Percentiles rank a stretch among this genome's conserved stretches.
Evolutionary conservation across 2,329 filamentous ascomycete genomes (phyloP).

Genomic region (Verticillium nonalfalfae): DNA sequence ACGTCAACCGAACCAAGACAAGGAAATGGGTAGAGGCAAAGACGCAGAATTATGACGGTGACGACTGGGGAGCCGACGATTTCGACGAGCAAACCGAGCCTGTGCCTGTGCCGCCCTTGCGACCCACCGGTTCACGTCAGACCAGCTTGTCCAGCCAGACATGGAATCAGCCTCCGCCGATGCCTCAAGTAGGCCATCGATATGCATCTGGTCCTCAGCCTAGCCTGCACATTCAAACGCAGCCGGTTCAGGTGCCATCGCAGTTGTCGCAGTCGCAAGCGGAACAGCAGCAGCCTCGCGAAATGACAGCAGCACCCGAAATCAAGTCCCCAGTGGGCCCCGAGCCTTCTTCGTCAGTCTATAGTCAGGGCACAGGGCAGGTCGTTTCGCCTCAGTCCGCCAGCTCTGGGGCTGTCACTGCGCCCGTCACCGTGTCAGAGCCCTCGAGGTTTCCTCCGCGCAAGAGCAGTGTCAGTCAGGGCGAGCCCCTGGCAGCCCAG

Average conservation of each 20-base stretch:
- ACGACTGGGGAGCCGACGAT: slow-evolving; percentile 80
- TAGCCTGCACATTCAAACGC: slow-evolving; percentile 22
- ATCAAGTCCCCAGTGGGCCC: neutral
- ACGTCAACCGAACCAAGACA: slow-evolving; percentile 84
- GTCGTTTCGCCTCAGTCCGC: slow-evolving; percentile 12
- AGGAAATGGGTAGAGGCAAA: slow-evolving; percentile 94
- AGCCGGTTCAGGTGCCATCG: slow-evolving; percentile 6
- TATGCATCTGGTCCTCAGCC: slow-evolving; percentile 18
- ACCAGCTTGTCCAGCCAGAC: slow-evolving; percentile 26
- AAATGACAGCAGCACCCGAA: neutral
- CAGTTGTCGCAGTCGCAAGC: neutral
- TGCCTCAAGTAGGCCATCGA: neutral
- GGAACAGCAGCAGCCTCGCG: neutral
- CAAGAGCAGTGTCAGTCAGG: slow-evolving; percentile 54
- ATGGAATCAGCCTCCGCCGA: slow-evolving; percentile 11
- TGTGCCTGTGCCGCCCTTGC: slow-evolving; percentile 24
- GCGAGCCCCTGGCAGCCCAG: slow-evolving; percentile 23
- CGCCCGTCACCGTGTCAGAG: slow-evolving; percentile 17
- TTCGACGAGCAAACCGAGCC: slow-evolving; percentile 45
- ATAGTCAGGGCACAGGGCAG: slow-evolving; percentile 8
- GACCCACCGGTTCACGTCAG: slow-evolving; percentile 1
- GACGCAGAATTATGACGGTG: slow-evolving; percentile 79
- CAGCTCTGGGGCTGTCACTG: slow-evolving; percentile 4
- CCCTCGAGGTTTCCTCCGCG: slow-evolving; percentile 47
- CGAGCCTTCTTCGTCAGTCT: slow-evolving; percentile 5